Evolutionary conservation across 805 yeast species (phyloP).

Genomic region (Kuraishia capsulata): DNA sequence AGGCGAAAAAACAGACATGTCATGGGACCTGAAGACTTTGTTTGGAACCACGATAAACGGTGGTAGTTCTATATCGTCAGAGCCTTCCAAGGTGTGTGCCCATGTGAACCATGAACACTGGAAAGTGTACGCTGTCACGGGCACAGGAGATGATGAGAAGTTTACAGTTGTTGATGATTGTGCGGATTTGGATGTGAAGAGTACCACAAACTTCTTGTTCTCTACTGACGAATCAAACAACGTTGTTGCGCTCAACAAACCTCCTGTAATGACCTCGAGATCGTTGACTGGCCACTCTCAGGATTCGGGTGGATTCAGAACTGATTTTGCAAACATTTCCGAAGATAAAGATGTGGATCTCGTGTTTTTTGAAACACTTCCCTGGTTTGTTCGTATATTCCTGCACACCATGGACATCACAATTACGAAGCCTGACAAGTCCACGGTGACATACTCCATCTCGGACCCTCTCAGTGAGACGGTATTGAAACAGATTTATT

Average conservation of each 20-base stretch:
- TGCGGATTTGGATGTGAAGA: slow-evolving; percentile 12
- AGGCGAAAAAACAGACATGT: slow-evolving; percentile 34
- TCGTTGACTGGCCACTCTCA: slow-evolving; percentile 89
- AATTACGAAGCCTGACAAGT: slow-evolving; percentile 10
- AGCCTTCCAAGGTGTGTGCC: slow-evolving; percentile 33
- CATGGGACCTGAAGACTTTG: slow-evolving; percentile 49
- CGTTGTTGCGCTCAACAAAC: slow-evolving; percentile 29
- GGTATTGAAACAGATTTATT: slow-evolving; percentile 44
- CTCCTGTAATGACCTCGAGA: slow-evolving; percentile 70
- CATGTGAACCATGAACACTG: slow-evolving; percentile 35
- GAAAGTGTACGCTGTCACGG: slow-evolving; percentile 25
- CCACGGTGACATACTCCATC: slow-evolving; percentile 5
- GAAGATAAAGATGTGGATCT: slow-evolving; percentile 33
- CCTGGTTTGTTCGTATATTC: slow-evolving; percentile 88
- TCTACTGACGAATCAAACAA: slow-evolving; percentile 34
- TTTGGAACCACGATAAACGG: slow-evolving; percentile 67
- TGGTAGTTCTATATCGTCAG: slow-evolving; percentile 45
- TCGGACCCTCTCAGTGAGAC: slow-evolving; percentile 9
- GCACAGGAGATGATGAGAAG: not conserved
- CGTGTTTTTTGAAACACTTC: slow-evolving; percentile 70
- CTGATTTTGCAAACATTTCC: slow-evolving; percentile 65
- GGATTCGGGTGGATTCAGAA: slow-evolving; percentile 83
- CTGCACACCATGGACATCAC: slow-evolving; percentile 53
- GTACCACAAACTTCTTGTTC: slow-evolving; percentile 28
- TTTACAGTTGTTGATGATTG: slow-evolving; percentile 9